Evolutionary conservation across 192 early-diverging fungal species (phyloP).

Genomic region (Mortierella hygrophila): DNA sequence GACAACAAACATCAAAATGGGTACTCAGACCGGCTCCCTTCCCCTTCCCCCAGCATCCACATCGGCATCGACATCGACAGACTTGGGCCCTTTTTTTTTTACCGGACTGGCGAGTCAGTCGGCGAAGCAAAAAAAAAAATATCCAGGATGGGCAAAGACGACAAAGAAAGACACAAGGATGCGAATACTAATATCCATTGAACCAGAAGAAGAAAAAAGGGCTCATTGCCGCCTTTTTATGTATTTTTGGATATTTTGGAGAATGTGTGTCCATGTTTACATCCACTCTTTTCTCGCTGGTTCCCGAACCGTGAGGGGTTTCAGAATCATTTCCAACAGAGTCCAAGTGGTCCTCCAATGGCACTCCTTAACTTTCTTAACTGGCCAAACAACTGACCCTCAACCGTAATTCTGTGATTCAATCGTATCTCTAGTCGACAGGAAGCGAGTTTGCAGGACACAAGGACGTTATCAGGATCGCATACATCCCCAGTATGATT

Average conservation of each 20-base stretch:
- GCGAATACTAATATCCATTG: neutral
- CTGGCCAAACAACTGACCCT: neutral
- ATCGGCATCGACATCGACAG: no score
- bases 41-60: no score
- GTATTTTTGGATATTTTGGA: neutral
- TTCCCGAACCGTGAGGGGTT: neutral
- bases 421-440: neutral
- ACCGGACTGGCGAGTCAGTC: neutral
- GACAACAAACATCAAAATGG: no score
- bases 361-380: neutral
- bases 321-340: neutral
- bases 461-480: slow-evolving; percentile 54
- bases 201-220: neutral
- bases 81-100: neutral
- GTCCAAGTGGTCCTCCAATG: neutral
- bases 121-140: neutral
- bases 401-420: neutral
- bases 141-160: neutral
- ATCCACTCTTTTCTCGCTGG: neutral
- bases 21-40: no score
- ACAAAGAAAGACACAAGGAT: neutral
- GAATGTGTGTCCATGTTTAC: neutral
- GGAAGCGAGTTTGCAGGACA: slow-evolving; percentile 17
- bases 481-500: slow-evolving; percentile 54
- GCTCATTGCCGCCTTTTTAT: neutral